phyloP scores from a whole-genome alignment of 305 asterid species.

The Ilex paraguariensis region DNA sequence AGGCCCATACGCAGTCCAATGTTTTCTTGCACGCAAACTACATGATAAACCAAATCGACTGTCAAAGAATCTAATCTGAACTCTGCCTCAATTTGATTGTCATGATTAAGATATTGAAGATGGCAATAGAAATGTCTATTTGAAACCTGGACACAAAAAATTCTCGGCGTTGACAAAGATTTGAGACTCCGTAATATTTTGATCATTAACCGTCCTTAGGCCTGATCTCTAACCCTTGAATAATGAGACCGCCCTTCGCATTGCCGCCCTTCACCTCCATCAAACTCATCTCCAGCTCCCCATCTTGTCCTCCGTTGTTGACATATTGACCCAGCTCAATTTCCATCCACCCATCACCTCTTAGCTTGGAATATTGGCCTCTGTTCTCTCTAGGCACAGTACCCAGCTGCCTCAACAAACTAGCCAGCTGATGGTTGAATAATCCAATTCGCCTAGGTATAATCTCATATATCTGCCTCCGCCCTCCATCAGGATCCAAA shows the following conservation, averaged over 20 bases:
- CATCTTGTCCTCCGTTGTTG: background rate
- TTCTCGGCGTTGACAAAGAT: too few species aligned
- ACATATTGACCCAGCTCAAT: background rate
- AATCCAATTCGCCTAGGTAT: background rate
- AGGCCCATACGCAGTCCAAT: too few species aligned
- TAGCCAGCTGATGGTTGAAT: background rate
- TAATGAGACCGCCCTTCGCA: too few species aligned
- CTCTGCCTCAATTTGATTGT: too few species aligned
- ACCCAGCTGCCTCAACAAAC: too few species aligned
- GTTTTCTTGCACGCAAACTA: too few species aligned
- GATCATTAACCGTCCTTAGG: background rate
- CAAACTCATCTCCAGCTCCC: slow-evolving; percentile 1
- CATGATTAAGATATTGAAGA: too few species aligned
- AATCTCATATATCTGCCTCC: background rate
- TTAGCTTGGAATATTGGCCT: background rate
- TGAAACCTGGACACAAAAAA: too few species aligned
- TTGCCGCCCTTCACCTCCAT: background rate
- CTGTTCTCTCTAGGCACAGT: background rate
- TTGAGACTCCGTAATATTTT: too few species aligned
- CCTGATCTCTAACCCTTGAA: background rate
- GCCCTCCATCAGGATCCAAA: background rate
- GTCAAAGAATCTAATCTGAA: too few species aligned
- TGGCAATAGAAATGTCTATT: too few species aligned
- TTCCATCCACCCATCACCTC: background rate
- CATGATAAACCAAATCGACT: too few species aligned